Evolutionary conservation across 139 green algal species (phyloP).

Genomic region (Closterium sp.): DNA sequence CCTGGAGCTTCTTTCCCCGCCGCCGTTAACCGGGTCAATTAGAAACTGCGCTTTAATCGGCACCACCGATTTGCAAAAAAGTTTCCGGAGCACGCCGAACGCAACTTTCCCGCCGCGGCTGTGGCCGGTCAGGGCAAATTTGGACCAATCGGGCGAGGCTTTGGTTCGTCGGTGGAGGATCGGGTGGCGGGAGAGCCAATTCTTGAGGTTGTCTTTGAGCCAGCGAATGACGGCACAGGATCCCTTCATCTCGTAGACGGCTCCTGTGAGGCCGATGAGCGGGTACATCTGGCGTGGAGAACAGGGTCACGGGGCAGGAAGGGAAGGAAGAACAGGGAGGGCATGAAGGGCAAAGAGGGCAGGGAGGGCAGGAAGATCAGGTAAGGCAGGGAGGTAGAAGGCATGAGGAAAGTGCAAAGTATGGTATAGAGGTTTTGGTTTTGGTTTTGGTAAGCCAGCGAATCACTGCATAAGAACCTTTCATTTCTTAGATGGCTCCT

Average conservation of each 20-base stretch:
- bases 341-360: no score
- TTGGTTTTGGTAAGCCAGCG: background rate
- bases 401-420: no score
- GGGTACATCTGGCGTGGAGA: background rate
- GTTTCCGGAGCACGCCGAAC: background rate
- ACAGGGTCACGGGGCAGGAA: no score
- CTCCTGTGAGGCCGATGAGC: background rate
- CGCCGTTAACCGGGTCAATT: background rate
- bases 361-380: no score
- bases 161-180: background rate
- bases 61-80: background rate
- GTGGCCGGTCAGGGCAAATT: constrained; percentile 6
- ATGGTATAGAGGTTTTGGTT: no score
- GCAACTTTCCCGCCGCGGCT: constrained; percentile 23
- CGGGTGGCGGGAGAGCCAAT: background rate
- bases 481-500: background rate
- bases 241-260: background rate
- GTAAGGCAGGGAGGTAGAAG: no score
- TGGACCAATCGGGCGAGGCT: constrained; percentile 1
- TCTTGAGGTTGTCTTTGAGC: background rate
- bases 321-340: background rate
- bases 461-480: background rate
- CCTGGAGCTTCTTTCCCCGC: background rate
- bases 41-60: background rate
- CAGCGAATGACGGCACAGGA: no score